Evolutionary conservation across 805 yeast genomes (phyloP).

Genomic region (Candida suzukii): DNA sequence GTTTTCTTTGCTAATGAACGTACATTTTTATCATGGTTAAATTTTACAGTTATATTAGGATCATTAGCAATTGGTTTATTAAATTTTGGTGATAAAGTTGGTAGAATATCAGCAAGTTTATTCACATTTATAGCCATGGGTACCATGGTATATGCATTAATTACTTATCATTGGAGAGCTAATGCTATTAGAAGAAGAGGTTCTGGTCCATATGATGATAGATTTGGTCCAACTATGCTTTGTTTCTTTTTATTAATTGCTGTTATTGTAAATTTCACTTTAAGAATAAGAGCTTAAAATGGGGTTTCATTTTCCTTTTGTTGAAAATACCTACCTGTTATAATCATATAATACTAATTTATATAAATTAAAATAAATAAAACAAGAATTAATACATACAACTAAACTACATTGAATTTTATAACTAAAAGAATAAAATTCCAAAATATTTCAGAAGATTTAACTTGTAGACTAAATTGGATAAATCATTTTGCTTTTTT

Average conservation of each 20-base stretch:
- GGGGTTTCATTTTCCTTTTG: too few species aligned
- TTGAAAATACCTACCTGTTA: too few species aligned
- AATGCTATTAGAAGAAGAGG: conserved; percentile 97
- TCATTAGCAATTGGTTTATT: conserved; percentile 93
- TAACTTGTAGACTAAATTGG: too few species aligned
- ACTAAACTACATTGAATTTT: too few species aligned
- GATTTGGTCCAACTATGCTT: conserved; percentile 96
- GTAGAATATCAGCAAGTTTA: conserved; percentile 86
- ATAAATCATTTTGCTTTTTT: too few species aligned
- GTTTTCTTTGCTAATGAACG: conserved; percentile 99
- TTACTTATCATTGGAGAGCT: conserved; percentile 99
- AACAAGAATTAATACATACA: too few species aligned
- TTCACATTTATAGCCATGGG: conserved; percentile 97
- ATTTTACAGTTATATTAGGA: conserved; percentile 96
- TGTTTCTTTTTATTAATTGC: conserved; percentile 91
- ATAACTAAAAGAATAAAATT: too few species aligned
- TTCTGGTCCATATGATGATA: conserved; percentile 98
- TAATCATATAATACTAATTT: too few species aligned
- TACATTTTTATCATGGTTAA: conserved; percentile 96
- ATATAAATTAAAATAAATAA: too few species aligned
- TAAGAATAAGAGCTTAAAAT: conserved; percentile 65
- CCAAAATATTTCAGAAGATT: too few species aligned
- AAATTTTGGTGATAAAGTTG: conserved; percentile 92
- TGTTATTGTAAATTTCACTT: conserved; percentile 83
- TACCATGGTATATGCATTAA: conserved; percentile 92